Base-by-base conservation (phyloP, 495 filamentous ascomycete species). In the Tetracladium marchalianum region DNA sequence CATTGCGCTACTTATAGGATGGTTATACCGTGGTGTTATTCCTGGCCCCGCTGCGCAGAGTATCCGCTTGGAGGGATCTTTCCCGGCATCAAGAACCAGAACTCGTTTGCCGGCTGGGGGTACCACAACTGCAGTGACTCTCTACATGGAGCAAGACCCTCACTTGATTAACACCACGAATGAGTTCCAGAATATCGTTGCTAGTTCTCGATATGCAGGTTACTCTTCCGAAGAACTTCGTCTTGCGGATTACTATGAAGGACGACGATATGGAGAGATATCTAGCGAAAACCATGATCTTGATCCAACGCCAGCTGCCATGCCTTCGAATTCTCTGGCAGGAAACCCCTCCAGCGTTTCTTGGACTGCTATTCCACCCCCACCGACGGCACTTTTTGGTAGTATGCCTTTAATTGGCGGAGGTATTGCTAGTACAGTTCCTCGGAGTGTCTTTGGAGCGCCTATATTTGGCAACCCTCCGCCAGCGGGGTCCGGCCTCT, bases 191-290 rank as follows among this genome's bases (percentile, higher is more conserved):
- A 37, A 44, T 24, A 48, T 48, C 12, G 43, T 24, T 31, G 39
- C 18, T 22, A 11, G 41, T 11, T 6, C 16, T n/a, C 22, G 31
- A 11, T 53, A 53, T 17, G 3, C 1, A 17, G 9, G 27, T 8
- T 50, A 27, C 37, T 54, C 46, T 6, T 41, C 24, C 12, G 51
- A 54, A 24, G 42, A 53, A 35, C 41, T 53, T 5, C 44, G 45
- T 7, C 17, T 48, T 2, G 19, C 45, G 17, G 50, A 53, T 32
- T 53, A 53, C 45, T 40, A 17, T 10, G 11, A 17, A 15, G 19
- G 19, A 11, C 19, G 44, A 11, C 22, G 22, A 7, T 27, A 27
- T 27, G 7, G 22, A 7, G 22, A 27, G 22, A 7, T 7, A 27
- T 27, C 22, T 7, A 7, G 22, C 3, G 22, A 27, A 27, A 7